Evolutionary conservation across 2,329 filamentous ascomycete species (phyloP).

Genomic region (Gremmenia infestans): DNA sequence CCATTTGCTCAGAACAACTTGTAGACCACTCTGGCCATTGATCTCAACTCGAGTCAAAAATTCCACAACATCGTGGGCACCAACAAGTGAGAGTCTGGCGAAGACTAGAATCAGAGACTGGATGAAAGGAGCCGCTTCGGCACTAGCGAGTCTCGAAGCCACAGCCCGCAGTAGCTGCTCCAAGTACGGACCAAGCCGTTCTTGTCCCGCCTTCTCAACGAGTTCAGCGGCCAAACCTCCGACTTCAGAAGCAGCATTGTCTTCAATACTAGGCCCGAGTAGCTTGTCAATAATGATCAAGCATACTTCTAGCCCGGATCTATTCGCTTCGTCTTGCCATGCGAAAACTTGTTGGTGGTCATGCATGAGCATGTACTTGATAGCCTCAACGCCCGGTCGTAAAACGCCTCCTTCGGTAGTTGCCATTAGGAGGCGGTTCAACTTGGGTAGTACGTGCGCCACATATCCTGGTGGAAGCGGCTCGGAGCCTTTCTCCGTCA

Average conservation of each 20-base stretch:
- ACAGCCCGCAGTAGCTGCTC: slow-evolving; percentile 86
- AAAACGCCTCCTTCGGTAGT: slow-evolving; percentile 85
- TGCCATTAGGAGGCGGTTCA: slow-evolving; percentile 75
- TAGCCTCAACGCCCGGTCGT: slow-evolving; percentile 76
- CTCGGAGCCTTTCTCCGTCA: slow-evolving; percentile 77
- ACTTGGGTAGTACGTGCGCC: slow-evolving; percentile 77
- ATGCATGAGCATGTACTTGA: slow-evolving; percentile 85
- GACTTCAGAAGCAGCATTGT: slow-evolving; percentile 92
- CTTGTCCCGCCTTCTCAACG: slow-evolving; percentile 90
- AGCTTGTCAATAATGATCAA: slow-evolving; percentile 90
- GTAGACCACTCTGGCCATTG: slow-evolving; percentile 72
- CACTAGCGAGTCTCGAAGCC: slow-evolving; percentile 75
- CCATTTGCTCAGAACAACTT: slow-evolving; percentile 91
- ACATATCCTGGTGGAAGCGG: slow-evolving; percentile 86
- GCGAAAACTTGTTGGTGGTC: slow-evolving; percentile 85
- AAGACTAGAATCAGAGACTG: slow-evolving; percentile 96
- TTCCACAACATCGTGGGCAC: slow-evolving; percentile 82
- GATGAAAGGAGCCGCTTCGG: slow-evolving; percentile 83
- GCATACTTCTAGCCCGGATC: slow-evolving; percentile 81
- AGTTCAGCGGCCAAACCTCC: slow-evolving; percentile 90
- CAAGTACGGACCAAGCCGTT: slow-evolving; percentile 84
- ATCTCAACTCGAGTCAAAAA: slow-evolving; percentile 86
- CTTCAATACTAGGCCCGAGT: slow-evolving; percentile 76
- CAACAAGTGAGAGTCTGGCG: slow-evolving; percentile 79
- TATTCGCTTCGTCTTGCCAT: slow-evolving; percentile 76